phyloP scores from a whole-genome alignment of 2,329 filamentous ascomycete species.

The Corniculantispora saksenae region DNA sequence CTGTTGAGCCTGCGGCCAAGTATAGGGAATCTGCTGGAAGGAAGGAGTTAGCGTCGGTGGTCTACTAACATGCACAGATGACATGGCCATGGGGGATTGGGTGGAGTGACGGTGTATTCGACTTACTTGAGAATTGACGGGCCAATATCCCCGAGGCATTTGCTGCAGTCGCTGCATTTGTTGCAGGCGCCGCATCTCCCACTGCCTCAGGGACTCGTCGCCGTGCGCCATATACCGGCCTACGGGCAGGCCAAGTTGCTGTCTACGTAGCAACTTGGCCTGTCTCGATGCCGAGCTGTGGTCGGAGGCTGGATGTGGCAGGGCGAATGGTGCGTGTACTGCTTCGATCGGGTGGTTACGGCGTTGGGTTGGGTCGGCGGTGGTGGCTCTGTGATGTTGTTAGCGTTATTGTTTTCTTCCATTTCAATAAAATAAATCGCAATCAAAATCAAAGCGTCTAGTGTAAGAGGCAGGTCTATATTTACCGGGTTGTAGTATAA shows the following conservation, averaged over 20 bases:
- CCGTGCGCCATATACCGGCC: too few relatives aligned
- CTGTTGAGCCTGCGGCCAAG: neutral
- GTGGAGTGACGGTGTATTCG: neutral
- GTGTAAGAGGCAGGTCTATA: neutral
- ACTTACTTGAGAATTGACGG: neutral
- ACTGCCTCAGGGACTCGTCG: neutral
- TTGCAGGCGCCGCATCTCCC: neutral
- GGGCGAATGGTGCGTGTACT: too few relatives aligned
- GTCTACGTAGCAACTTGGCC: too few relatives aligned
- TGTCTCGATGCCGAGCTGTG: too few relatives aligned
- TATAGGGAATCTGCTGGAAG: neutral
- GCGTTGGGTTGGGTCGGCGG: neutral
- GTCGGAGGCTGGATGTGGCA: too few relatives aligned
- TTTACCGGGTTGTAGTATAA: neutral
- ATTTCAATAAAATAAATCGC: neutral
- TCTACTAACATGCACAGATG: neutral
- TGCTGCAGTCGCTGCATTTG: neutral
- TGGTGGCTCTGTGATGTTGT: neutral
- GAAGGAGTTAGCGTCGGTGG: neutral
- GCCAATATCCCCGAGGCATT: neutral
- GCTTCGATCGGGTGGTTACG: neutral
- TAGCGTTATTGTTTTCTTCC: neutral
- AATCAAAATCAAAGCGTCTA: neutral
- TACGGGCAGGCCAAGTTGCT: too few relatives aligned
- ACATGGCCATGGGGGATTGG: neutral